Percentiles rank a stretch among this genome's conserved stretches.
Conservation (phyloP, 2,329 filamentous ascomycete species). For the Fusarium praegraminearum region DNA sequence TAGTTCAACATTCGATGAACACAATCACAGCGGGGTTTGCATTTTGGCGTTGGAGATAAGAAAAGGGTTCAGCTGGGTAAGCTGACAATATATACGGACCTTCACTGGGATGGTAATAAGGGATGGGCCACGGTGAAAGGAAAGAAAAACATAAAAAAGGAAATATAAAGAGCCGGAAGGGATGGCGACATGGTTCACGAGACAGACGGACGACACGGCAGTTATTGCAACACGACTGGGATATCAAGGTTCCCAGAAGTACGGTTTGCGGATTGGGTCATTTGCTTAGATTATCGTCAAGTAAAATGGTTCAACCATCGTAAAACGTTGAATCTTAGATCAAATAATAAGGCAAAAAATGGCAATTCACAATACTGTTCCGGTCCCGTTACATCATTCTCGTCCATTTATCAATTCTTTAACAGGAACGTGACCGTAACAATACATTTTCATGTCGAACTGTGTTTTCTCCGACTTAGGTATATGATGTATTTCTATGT, state of each 20-base stretch:
- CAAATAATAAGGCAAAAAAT: conserved; percentile 30
- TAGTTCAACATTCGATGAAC: conserved; percentile 16
- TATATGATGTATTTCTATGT: conserved; percentile 2
- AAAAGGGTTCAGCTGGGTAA: conserved; percentile 21
- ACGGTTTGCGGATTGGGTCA: conserved; percentile 1
- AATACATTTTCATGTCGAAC: neutral
- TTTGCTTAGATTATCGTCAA: conserved; percentile 13
- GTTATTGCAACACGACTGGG: conserved; percentile 27
- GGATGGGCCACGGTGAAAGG: neutral
- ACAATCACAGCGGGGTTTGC: conserved; percentile 26
- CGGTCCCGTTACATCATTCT: neutral
- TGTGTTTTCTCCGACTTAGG: neutral
- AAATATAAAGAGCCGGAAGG: conserved; percentile 2
- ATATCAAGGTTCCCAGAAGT: neutral
- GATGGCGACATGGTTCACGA: conserved; percentile 23
- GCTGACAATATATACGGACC: conserved; percentile 10
- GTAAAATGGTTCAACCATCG: conserved; percentile 4
- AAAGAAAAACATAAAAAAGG: conserved; percentile 14
- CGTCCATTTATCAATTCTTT: too few relatives aligned
- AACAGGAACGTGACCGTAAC: neutral
- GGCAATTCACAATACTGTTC: neutral
- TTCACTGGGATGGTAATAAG: conserved; percentile 26
- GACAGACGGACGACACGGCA: conserved; percentile 29
- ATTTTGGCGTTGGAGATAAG: conserved; percentile 40
- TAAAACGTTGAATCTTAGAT: conserved; percentile 22